Base-by-base conservation (phyloP, 2,329 filamentous ascomycete species). In the Aspergillus pseudoviridinutans region DNA sequence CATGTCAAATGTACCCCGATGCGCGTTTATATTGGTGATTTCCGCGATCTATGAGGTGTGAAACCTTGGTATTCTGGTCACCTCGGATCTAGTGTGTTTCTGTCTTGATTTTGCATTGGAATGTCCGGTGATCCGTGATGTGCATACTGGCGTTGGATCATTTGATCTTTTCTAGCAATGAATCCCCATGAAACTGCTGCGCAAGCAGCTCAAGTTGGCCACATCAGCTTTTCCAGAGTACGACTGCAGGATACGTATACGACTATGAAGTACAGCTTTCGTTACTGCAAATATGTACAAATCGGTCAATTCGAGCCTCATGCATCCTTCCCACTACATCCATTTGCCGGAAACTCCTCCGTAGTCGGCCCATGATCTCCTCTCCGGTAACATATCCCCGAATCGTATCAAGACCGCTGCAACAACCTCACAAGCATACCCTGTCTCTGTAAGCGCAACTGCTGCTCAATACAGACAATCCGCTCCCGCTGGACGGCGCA, bases 81-180 rank as follows among this genome's bases (percentile, higher is more conserved):
- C 46, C 35, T 32, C 32, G 14, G 14, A 50, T 49, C 29, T 56
- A 53, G 17, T 52, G 49, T 44, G 41, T 44, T 22, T 44, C n/a
- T 4, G n/a, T 10, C 41, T 44, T 22, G 17, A 35, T 52, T 14
- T 20, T 53, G 22, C 17, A 49, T 27, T 24, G 27, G 49, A 22
- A 24, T 25, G 8, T 41, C 6, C 4, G 22, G 42, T 46, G 22
- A 12, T 50, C n/a, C 44, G 25, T 47, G 28, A 10, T 51, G 17
- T 58, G 57, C 57, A 58, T 58, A 47, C 46, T 53, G 57, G 57
- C 54, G 57, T 58, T 58, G 57, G 54, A 56, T 54, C 29, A 53
- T 32, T 56, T 38, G 54, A 56, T 54, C 29, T 55, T 32, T 56
- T 38, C 42, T 17, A 9, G 10, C 22, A 24, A 46, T 24, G 42